A percentile compares a stretch with the other conserved stretches of the same genome.
These are phyloP conservation scores for Reticulascus tulasneorum DNA, from an alignment of 2,329 filamentous ascomycete species.

Conservation along the genomic window DNA sequence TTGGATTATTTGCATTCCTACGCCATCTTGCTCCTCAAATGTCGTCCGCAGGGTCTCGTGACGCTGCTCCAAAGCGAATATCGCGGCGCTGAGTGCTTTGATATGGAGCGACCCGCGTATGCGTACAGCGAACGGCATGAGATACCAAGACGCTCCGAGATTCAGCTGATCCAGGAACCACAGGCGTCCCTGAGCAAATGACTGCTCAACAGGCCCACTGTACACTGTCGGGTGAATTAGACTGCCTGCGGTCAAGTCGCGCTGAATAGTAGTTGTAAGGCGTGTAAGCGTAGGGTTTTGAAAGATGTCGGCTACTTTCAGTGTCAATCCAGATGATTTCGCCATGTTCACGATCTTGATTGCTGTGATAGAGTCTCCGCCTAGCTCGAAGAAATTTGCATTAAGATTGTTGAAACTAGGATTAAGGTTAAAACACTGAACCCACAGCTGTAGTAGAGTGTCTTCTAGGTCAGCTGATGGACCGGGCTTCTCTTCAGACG, in stretches of 20 bases:
- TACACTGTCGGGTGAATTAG: not conserved
- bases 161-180: slow-evolving; percentile 3
- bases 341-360: slow-evolving; percentile 14
- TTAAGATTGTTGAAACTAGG: slow-evolving; percentile 16
- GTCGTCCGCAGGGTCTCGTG: slow-evolving; percentile 3
- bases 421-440: not conserved
- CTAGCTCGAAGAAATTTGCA: slow-evolving; percentile 18
- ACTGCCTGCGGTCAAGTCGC: not conserved
- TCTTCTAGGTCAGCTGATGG: not conserved
- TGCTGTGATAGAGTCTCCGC: slow-evolving; percentile 18
- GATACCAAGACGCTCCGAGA: not conserved
- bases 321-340: not conserved
- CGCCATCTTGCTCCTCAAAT: not conserved
- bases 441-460: slow-evolving; percentile 3
- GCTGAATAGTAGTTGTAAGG: not conserved
- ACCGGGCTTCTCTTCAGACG: slow-evolving; percentile 9
- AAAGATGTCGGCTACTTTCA: not conserved
- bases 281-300: not conserved
- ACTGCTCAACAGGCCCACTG: slow-evolving; percentile 1
- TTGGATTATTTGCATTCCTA: not conserved
- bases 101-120: not conserved
- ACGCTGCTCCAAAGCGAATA: not conserved
- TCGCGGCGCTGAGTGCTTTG: not conserved
- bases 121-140: not conserved
- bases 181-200: slow-evolving; percentile 1